Percentiles rank a stretch among this genome's conserved stretches.
Conservation (phyloP, 2,329 filamentous ascomycete species). For the Fusarium proliferatum region DNA sequence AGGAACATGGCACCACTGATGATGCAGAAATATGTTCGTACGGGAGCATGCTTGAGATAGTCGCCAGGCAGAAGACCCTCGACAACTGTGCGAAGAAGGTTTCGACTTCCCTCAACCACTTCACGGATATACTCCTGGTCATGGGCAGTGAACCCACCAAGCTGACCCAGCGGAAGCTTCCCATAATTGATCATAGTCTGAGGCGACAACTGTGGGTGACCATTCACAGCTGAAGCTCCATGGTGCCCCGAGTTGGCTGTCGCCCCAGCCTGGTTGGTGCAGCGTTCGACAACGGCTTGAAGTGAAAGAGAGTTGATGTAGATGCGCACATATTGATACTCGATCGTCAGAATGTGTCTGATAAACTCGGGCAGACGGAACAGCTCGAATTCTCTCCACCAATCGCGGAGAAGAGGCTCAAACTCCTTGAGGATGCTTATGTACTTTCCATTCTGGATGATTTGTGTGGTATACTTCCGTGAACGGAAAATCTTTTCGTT, state of each 20-base stretch:
- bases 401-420: slow-evolving; percentile 79
- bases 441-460: slow-evolving; percentile 89
- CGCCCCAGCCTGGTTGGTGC: slow-evolving; percentile 74
- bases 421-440: slow-evolving; percentile 84
- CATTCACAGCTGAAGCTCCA: slow-evolving; percentile 47
- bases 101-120: slow-evolving; percentile 81
- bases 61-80: slow-evolving; percentile 78
- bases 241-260: slow-evolving; percentile 52
- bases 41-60: slow-evolving; percentile 84
- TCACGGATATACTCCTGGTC: slow-evolving; percentile 80
- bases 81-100: slow-evolving; percentile 80
- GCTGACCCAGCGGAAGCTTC: slow-evolving; percentile 70
- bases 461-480: slow-evolving; percentile 85
- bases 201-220: slow-evolving; percentile 61
- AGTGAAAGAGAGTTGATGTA: slow-evolving; percentile 95
- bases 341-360: slow-evolving; percentile 85
- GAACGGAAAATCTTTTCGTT: slow-evolving; percentile 91
- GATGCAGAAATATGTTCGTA: slow-evolving; percentile 87
- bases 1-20: slow-evolving; percentile 88
- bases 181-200: slow-evolving; percentile 74
- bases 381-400: slow-evolving; percentile 85
- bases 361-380: slow-evolving; percentile 75
- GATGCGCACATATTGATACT: slow-evolving; percentile 94
- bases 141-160: slow-evolving; percentile 71
- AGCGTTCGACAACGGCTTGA: slow-evolving; percentile 94